Evolutionary conservation across 1,139 yeast species (phyloP), one percentile per base, ranked within the genome.

Genomic region (Kurtzmaniella quercitrusa): DNA sequence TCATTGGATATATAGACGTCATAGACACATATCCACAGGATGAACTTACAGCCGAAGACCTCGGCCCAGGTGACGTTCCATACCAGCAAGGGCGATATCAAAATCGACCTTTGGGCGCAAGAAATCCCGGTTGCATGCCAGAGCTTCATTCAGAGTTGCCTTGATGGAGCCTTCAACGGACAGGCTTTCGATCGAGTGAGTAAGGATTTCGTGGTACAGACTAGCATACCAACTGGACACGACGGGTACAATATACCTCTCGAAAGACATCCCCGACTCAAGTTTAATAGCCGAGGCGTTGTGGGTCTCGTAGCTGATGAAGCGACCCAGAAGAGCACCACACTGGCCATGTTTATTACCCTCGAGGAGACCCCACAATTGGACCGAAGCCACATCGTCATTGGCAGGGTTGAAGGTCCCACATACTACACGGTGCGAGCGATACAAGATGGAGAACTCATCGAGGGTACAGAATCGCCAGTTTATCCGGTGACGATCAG

Each of bases 71-170:
- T 82, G 17, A 57, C 69, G 12, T 51, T 86, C 3, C 50, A 59
- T 11, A 85, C 94, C 1, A 65, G 79, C 11, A 81, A 79, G 46
- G 95, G 95, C 0, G 60, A 66, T 1, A 62, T 87, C 0, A 78
- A 73, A 37, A 58, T 86, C 1, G 89, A 81, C 42, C 57, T 86
- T 10, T 87, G 87, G 84, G 87, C 91, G 21, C 79, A 79, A 51
- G 90, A 87, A 56, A 62, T 78, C 3, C 91, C 94, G 0, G 49
- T 52, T 1, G 75, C 81, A 1, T 56, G 77, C 29, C 60, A 73
- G 38, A 55, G 57, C 39, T 82, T 86, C 51, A 56, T 85, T 14
- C 68, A 70, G 44, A 65, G 68, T 39, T 79, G 85, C 49, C 40
- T 70, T 19, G 65, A 72, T 44, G 73, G 73, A 6, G 59, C 57